Evolutionary conservation across 805 yeast genomes (phyloP), one percentile per base, ranked within the genome.

Genomic region (Candida boidinii): DNA sequence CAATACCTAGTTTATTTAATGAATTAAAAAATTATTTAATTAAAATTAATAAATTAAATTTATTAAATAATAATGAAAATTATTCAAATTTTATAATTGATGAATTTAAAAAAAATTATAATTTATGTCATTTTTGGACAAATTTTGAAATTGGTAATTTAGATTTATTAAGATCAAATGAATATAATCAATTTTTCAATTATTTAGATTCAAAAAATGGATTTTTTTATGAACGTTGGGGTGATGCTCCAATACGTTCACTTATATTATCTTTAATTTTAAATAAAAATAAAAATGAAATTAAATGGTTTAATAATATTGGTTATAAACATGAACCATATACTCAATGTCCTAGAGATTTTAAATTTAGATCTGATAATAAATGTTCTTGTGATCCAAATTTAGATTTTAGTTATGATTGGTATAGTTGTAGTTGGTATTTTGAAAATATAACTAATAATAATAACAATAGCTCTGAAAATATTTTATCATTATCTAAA

Each of bases 201-300:
- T 59, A 66, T 43, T 66, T 85, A 47, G 94, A 85, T 55, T 53
- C 64, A 35, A 67, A 76, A n/a, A 92, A 94, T 51, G 94, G 94
- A 8, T 84, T 85, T 61, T 85, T 78, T 60, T 85, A 84, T 56
- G 85, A 81, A 62, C 69, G 94, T 52, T 83, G 94, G 95, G 94
- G 95, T 36, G 95, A 85, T 56, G 95, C 94, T 7, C 95, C 95
- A 17, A 75, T 84, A 59, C 73, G 57, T 56, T 82, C 46, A 79
- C 56, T 79, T 36, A 84, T 56, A 63, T 73, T 66, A 76, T 85
- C 60, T 70, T 67, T 41, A 80, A 79, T 54, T 64, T 77, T 48
- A 82, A 85, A 32, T 73, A 73, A 78, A 34, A n/a, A n/a, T n/a
- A 70, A 66, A 50, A 74, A 73, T 38, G 64, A 77, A 46, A 65